These are phyloP conservation scores for Lavandula angustifolia DNA, from an alignment of 257 asterid species.

Conservation along the genomic window DNA sequence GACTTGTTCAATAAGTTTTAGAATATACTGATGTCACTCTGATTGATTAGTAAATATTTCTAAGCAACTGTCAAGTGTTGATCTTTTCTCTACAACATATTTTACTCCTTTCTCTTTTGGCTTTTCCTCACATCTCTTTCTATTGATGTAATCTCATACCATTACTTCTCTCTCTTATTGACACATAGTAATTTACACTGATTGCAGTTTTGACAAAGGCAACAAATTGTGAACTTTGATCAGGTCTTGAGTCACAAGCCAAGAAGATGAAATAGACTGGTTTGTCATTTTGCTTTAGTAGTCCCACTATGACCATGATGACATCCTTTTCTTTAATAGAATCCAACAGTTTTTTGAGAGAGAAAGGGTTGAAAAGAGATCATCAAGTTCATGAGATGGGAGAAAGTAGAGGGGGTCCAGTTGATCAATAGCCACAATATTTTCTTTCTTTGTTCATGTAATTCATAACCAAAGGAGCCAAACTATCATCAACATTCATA, in stretches of 20 bases:
- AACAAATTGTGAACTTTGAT: constrained; percentile 13
- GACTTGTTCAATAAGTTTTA: constrained; percentile 33
- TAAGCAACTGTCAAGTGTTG: constrained; percentile 24
- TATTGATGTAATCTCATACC: constrained; percentile 3
- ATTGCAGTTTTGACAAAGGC: constrained; percentile 26
- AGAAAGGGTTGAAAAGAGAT: constrained; percentile 2
- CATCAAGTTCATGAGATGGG: constrained; percentile 26
- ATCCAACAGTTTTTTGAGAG: not conserved
- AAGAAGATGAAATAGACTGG: constrained; percentile 25
- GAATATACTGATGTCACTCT: not conserved
- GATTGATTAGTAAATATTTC: constrained; percentile 5
- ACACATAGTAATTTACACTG: constrained; percentile 22
- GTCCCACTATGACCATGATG: constrained; percentile 10
- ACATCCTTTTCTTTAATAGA: not conserved
- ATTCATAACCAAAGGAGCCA: constrained; percentile 11
- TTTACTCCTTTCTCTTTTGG: constrained; percentile 4
- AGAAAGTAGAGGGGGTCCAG: constrained; percentile 28
- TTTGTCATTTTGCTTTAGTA: constrained; percentile 30
- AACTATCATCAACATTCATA: constrained; percentile 32
- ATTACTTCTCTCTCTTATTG: constrained; percentile 8
- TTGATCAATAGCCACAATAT: constrained; percentile 28
- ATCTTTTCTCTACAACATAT: constrained; percentile 13
- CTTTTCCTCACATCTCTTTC: not conserved
- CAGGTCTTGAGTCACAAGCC: constrained; percentile 29
- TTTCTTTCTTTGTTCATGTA: constrained; percentile 15